phyloP scores from a whole-genome alignment of 768 basidiomycete genomes.

The Mycena amicta region DNA sequence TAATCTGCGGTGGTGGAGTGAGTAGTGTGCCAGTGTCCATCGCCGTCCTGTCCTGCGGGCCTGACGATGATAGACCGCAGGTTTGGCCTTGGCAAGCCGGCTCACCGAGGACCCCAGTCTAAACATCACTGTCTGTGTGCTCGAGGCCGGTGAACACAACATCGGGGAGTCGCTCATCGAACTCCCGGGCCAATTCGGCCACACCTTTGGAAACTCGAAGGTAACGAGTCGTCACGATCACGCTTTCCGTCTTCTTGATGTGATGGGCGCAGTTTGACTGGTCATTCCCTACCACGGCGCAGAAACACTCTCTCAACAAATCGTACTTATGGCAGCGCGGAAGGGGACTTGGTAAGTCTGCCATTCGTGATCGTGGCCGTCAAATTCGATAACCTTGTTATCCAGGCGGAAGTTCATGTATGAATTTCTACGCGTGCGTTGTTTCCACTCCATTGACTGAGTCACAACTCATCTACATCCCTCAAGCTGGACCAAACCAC shows the following conservation, averaged over 20 bases:
- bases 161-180: constrained; percentile 37
- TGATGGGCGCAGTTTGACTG: constrained; percentile 37
- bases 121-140: constrained; percentile 39
- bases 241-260: not conserved
- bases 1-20: constrained; percentile 33
- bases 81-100: constrained; percentile 44
- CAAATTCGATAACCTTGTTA: not conserved
- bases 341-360: constrained; percentile 34
- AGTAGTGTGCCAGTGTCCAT: too few relatives aligned
- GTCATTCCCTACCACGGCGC: constrained; percentile 35
- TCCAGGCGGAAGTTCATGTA: constrained; percentile 45
- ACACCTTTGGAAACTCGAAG: constrained; percentile 31
- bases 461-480: not conserved
- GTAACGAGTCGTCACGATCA: too few relatives aligned
- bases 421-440: constrained; percentile 44
- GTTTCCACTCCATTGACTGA: not conserved
- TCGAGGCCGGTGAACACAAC: constrained; percentile 39
- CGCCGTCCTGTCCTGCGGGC: not conserved
- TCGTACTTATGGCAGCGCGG: constrained; percentile 33
- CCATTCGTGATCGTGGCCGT: not conserved
- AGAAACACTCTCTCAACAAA: constrained; percentile 29
- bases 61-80: constrained; percentile 31
- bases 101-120: constrained; percentile 43
- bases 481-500: constrained; percentile 33
- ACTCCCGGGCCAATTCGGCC: constrained; percentile 34